Evolutionary conservation across 257 asterid species (phyloP).

Genomic region (Solanum medicagineum): DNA sequence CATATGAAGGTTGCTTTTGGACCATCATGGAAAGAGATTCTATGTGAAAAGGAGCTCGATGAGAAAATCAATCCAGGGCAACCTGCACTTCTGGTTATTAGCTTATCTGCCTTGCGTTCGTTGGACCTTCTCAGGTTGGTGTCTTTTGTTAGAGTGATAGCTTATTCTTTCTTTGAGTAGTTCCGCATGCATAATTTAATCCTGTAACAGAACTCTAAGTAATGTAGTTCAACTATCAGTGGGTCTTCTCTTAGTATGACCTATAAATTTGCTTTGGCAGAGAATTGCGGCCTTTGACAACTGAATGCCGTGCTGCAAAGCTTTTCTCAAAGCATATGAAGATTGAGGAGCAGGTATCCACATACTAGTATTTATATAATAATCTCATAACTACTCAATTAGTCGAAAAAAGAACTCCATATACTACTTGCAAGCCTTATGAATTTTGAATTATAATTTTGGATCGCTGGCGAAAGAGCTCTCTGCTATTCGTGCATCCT

Average conservation of each 20-base stretch:
- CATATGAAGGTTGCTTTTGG: conserved; percentile 66
- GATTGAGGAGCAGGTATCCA: conserved; percentile 86
- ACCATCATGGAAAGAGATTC: conserved; percentile 53
- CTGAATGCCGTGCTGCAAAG: conserved; percentile 88
- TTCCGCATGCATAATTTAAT: background rate
- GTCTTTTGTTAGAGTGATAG: background rate
- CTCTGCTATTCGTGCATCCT: background rate
- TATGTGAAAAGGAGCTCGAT: conserved; percentile 40
- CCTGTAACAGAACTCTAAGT: background rate
- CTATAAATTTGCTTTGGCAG: conserved; percentile 28
- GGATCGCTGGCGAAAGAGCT: background rate
- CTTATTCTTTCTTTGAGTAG: background rate
- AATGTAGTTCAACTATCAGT: background rate
- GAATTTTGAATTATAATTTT: background rate
- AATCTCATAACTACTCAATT: background rate
- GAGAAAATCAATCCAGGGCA: conserved; percentile 66
- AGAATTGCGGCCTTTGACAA: conserved; percentile 69
- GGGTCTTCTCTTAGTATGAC: background rate
- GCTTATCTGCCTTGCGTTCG: conserved; percentile 71
- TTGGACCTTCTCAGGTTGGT: conserved; percentile 70
- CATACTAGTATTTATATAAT: background rate
- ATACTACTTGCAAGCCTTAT: background rate
- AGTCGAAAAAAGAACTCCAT: background rate
- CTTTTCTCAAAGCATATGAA: conserved; percentile 96
- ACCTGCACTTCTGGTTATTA: conserved; percentile 79